A percentile compares a stretch with the other conserved stretches of the same genome.
Conservation (phyloP, 2,329 filamentous ascomycete species). For the Aspergillus viridinutans region DNA sequence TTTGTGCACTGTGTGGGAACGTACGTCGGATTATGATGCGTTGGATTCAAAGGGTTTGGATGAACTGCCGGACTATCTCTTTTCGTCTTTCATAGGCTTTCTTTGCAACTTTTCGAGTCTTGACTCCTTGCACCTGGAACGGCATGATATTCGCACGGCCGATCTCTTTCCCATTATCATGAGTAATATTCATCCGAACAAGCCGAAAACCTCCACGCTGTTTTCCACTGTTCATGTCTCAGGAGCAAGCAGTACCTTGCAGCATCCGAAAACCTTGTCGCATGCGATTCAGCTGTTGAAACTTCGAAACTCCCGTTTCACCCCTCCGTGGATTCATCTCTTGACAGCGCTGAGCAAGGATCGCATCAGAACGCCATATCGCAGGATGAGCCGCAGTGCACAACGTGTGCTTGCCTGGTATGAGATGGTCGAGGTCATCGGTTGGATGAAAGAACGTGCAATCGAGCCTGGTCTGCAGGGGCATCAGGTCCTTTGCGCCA, state of each 20-base stretch:
- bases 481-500: conserved; percentile 33
- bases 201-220: conserved; percentile 12
- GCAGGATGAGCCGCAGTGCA: conserved; percentile 17
- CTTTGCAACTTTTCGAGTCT: conserved; percentile 32
- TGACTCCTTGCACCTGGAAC: conserved; percentile 6
- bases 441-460: conserved; percentile 31
- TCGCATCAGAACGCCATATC: conserved; percentile 16
- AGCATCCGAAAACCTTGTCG: conserved; percentile 25
- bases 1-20: conserved; percentile 24
- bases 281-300: conserved; percentile 37
- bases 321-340: conserved; percentile 35
- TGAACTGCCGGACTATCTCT: conserved; percentile 32
- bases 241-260: conserved; percentile 9
- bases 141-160: conserved; percentile 14
- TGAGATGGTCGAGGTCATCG: conserved; percentile 27
- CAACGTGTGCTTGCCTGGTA: conserved; percentile 38
- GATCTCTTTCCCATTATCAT: conserved; percentile 29
- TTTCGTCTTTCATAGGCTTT: conserved; percentile 44
- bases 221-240: conserved; percentile 16
- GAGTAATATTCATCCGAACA: conserved; percentile 3
- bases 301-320: conserved; percentile 23
- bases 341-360: conserved; percentile 28
- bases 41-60: conserved; percentile 19
- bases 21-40: conserved; percentile 10
- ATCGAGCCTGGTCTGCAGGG: conserved; percentile 29